These are phyloP conservation scores for Barbarea vulgaris DNA, from an alignment of 345 rosid species.

Conservation along the genomic window DNA sequence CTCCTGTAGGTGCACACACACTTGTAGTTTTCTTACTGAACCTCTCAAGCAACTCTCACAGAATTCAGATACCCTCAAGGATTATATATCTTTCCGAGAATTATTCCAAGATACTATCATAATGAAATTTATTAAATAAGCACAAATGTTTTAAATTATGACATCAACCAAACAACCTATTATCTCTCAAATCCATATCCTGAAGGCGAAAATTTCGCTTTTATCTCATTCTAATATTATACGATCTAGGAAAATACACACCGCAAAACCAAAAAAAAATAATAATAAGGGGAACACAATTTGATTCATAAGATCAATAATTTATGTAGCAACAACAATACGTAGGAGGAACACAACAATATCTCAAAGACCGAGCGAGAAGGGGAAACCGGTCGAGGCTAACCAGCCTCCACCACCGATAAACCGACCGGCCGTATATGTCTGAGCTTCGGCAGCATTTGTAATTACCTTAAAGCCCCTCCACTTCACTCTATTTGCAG, in stretches of 20 bases:
- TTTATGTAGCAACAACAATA: neutral
- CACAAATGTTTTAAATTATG: neutral
- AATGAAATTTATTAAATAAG: neutral
- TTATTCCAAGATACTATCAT: conserved; percentile 21
- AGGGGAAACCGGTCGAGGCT: conserved; percentile 76
- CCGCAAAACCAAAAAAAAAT: neutral
- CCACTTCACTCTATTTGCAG: conserved; percentile 75
- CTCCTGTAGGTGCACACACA: conserved; percentile 92
- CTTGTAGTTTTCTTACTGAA: conserved; percentile 92
- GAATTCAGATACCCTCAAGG: conserved; percentile 53
- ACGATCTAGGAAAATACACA: neutral
- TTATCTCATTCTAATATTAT: neutral
- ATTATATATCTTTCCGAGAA: conserved; percentile 75
- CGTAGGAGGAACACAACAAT: neutral
- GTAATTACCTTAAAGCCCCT: conserved; percentile 64
- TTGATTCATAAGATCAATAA: conserved; percentile 5
- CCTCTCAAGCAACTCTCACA: conserved; percentile 90
- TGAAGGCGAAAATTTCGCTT: neutral
- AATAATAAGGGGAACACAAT: neutral
- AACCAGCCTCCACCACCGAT: conserved; percentile 74
- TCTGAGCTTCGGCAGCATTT: conserved; percentile 58
- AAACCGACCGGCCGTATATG: conserved; percentile 55
- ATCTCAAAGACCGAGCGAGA: conserved; percentile 60
- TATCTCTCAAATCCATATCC: conserved; percentile 5
- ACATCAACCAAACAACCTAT: neutral